These are phyloP conservation scores for Mesembryanthemum crystallinum DNA, from an alignment of 148 eudicot species.

Conservation along the genomic window DNA sequence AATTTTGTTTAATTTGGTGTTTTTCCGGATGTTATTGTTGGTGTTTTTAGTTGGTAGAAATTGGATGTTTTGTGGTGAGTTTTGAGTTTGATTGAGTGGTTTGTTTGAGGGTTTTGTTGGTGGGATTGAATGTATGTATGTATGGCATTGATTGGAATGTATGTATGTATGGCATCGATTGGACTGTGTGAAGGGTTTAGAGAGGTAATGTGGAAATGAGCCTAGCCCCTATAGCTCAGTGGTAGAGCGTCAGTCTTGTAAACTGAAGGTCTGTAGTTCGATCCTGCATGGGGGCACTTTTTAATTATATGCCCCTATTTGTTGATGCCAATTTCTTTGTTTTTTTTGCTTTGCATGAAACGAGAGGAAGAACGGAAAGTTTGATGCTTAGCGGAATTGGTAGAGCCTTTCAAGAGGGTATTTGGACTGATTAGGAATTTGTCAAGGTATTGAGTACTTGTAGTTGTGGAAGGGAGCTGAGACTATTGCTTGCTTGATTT, in stretches of 20 bases:
- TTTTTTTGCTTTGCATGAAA: too few species aligned
- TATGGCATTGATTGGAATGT: too few species aligned
- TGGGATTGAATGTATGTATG: not conserved
- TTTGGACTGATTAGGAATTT: not conserved
- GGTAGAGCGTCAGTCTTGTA: constrained; percentile 65
- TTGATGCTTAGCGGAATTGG: too few species aligned
- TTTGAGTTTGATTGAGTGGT: not conserved
- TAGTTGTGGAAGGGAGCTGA: not conserved
- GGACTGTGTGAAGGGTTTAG: too few species aligned
- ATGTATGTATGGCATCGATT: too few species aligned
- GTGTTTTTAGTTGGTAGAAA: not conserved
- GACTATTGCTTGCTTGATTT: not conserved
- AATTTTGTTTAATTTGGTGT: not conserved
- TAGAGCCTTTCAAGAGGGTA: too few species aligned
- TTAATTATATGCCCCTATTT: too few species aligned
- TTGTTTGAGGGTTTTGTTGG: not conserved
- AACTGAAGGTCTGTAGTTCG: constrained; percentile 59
- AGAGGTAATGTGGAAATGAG: not conserved
- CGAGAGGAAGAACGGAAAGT: not conserved
- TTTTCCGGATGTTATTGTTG: not conserved
- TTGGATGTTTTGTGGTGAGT: not conserved
- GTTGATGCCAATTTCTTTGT: too few species aligned
- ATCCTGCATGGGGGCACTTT: constrained; percentile 42
- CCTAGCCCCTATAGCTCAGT: constrained; percentile 51
- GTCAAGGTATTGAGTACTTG: not conserved